Conservation (phyloP, 2,329 filamentous ascomycete species). For the Cercospora berteroae region DNA sequence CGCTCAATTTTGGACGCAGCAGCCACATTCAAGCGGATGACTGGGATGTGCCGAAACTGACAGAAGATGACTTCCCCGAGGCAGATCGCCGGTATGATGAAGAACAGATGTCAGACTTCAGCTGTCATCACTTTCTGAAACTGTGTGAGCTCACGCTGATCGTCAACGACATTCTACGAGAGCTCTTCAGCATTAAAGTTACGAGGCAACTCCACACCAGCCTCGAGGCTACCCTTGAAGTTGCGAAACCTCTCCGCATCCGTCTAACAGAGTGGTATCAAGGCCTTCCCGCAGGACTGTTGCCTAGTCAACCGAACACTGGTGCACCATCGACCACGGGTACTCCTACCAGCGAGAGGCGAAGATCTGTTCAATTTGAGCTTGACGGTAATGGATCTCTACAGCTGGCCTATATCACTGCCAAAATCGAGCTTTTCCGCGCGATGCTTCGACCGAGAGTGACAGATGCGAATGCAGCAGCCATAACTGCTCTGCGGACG, state of each 20-base stretch:
- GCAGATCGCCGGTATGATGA: conserved; percentile 23
- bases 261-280: conserved; percentile 52
- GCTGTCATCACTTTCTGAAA: conserved; percentile 48
- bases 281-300: conserved; percentile 42
- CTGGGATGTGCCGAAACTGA: conserved; percentile 54
- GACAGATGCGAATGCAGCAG: conserved; percentile 31
- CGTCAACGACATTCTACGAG: conserved; percentile 52
- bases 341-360: conserved; percentile 22
- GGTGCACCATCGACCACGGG: conserved; percentile 14
- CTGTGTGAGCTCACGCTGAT: conserved; percentile 53
- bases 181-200: conserved; percentile 36
- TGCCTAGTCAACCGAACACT: conserved; percentile 18
- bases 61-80: conserved; percentile 46
- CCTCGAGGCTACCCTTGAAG: conserved; percentile 45
- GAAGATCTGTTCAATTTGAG: conserved; percentile 38
- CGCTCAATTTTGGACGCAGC: conserved; percentile 57
- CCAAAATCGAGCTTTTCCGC: conserved; percentile 54
- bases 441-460: conserved; percentile 47
- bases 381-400: conserved; percentile 49
- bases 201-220: conserved; percentile 46
- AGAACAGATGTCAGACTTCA: conserved; percentile 18
- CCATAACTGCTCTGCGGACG: conserved; percentile 34
- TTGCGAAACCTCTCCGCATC: conserved; percentile 51
- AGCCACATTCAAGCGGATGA: conserved; percentile 55
- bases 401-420: conserved; percentile 53